Evolutionary conservation across 306 rosid genomes (phyloP).

Genomic region (Medicago lupulina): DNA sequence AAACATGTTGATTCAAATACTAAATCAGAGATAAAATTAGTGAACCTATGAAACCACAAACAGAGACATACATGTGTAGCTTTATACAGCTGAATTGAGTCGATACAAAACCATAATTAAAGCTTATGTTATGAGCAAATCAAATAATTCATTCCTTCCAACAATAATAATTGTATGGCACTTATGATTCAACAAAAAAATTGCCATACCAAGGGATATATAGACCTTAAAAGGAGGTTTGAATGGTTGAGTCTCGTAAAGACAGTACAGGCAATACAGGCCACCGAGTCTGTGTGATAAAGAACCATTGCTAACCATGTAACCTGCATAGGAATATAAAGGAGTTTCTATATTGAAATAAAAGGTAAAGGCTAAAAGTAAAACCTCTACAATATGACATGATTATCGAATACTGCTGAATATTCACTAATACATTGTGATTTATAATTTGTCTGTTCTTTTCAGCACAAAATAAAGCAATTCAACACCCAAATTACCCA

Average conservation of each 20-base stretch:
- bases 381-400: conserved; percentile 1
- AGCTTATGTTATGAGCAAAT: conserved; percentile 6
- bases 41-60: conserved; percentile 5
- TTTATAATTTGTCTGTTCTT: conserved; percentile 5
- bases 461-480: conserved; percentile 33
- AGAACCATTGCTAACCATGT: conserved; percentile 57
- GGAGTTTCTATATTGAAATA: conserved; percentile 27
- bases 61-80: not conserved
- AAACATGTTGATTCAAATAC: conserved; percentile 9
- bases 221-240: conserved; percentile 77
- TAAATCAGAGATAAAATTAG: conserved; percentile 13
- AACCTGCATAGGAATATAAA: conserved; percentile 57
- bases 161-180: not conserved
- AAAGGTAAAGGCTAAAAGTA: conserved; percentile 13
- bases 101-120: conserved; percentile 6
- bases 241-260: conserved; percentile 86
- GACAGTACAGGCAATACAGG: conserved; percentile 82
- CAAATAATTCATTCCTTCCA: conserved; percentile 4
- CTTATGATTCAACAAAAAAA: conserved; percentile 13
- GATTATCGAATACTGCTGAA: not conserved
- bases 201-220: conserved; percentile 72
- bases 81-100: conserved; percentile 4
- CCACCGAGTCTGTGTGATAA: conserved; percentile 72
- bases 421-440: conserved; percentile 19
- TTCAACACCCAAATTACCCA: conserved; percentile 17